phyloP scores from a whole-genome alignment of 148 eudicot genomes.

The Camellia lanceoleosa region DNA sequence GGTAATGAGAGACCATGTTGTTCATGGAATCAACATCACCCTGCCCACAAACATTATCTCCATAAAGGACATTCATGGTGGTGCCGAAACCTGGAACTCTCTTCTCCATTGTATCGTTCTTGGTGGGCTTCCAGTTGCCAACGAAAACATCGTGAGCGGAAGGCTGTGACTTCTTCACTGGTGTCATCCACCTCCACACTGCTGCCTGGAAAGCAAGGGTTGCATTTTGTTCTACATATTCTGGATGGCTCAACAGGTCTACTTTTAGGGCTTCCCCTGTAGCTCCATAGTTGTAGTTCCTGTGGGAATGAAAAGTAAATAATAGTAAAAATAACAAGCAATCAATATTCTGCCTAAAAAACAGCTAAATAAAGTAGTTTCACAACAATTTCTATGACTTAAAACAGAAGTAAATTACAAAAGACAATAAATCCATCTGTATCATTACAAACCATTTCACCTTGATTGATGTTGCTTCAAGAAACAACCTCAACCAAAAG shows the following conservation, averaged over 20 bases:
- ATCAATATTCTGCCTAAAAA: no score
- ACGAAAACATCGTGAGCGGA: constrained; percentile 76
- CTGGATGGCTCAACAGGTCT: constrained; percentile 82
- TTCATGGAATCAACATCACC: constrained; percentile 79
- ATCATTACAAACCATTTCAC: neutral
- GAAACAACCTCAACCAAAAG: neutral
- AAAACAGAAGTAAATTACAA: neutral
- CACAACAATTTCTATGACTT: no score
- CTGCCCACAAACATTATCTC: constrained; percentile 71
- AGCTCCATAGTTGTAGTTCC: constrained; percentile 91
- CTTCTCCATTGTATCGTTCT: constrained; percentile 73
- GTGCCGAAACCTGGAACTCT: constrained; percentile 82
- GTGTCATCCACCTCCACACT: constrained; percentile 85
- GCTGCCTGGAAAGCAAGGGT: constrained; percentile 89
- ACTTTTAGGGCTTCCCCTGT: constrained; percentile 61
- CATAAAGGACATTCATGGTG: constrained; percentile 83
- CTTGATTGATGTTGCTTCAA: neutral
- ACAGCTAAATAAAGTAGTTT: no score
- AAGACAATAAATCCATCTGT: neutral
- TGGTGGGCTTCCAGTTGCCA: constrained; percentile 85
- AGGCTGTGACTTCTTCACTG: constrained; percentile 70
- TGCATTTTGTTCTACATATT: constrained; percentile 87
- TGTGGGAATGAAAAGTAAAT: constrained; percentile 17
- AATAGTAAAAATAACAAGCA: no score
- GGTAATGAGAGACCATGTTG: constrained; percentile 69